Percentiles rank a stretch among this genome's conserved stretches.
These are phyloP conservation scores for Juglanconis oblonga DNA, from an alignment of 2,329 filamentous ascomycete species.

Conservation along the genomic window DNA sequence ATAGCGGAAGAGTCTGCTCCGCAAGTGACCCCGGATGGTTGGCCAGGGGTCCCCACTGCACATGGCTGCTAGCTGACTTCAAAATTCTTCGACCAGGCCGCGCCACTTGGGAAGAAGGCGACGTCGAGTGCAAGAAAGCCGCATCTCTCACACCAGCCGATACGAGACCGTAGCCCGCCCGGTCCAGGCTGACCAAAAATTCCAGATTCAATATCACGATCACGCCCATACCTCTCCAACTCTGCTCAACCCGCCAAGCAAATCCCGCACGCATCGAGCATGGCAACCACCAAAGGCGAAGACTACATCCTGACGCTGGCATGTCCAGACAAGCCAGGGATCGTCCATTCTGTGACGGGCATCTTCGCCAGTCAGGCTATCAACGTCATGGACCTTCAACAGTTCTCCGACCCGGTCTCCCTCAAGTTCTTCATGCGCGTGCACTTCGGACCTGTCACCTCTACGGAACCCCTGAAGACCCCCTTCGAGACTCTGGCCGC, in stretches of 20 bases:
- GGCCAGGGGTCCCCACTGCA: not conserved
- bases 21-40: not conserved
- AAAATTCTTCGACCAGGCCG: slow-evolving; percentile 1
- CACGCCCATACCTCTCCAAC: no score
- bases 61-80: not conserved
- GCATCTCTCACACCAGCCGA: not conserved
- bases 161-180: not conserved
- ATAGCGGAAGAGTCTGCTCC: not conserved
- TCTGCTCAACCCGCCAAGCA: not conserved
- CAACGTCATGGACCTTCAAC: slow-evolving; percentile 81
- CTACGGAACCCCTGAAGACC: slow-evolving; percentile 48
- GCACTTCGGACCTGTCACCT: slow-evolving; percentile 66
- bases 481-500: slow-evolving; percentile 60
- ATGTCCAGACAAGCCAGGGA: slow-evolving; percentile 80
- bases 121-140: not conserved
- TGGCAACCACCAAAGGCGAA: slow-evolving; percentile 32
- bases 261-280: slow-evolving; percentile 21
- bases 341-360: slow-evolving; percentile 80
- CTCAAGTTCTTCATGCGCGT: slow-evolving; percentile 86
- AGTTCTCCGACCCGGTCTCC: slow-evolving; percentile 74
- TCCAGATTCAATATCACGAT: slow-evolving; percentile 2
- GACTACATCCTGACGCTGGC: slow-evolving; percentile 77
- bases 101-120: no score
- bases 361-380: slow-evolving; percentile 70
- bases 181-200: not conserved